Conservation (phyloP, 805 yeast species). For the Scheffersomyces coipomensis region DNA sequence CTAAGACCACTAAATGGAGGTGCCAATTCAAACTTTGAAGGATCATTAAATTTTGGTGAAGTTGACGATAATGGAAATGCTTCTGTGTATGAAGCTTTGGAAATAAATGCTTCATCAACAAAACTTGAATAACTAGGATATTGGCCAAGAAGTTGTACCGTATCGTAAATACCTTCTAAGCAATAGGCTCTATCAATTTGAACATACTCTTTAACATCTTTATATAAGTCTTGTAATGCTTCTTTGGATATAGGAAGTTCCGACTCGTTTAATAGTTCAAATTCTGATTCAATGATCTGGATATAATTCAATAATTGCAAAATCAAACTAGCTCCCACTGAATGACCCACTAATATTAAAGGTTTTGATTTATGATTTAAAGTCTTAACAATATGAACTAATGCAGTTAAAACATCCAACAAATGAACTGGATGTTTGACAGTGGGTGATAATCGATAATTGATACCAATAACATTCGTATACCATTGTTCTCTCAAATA, state of each 20-base stretch:
- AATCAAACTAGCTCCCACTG: slow-evolving; percentile 73
- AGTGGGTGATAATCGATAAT: slow-evolving; percentile 68
- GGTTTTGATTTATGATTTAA: slow-evolving; percentile 5
- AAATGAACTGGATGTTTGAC: slow-evolving; percentile 62
- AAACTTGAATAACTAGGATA: slow-evolving; percentile 60
- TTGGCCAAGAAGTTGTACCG: slow-evolving; percentile 50
- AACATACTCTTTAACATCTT: background rate
- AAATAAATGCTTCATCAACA: slow-evolving; percentile 55
- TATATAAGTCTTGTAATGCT: background rate
- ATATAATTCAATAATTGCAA: slow-evolving; percentile 47
- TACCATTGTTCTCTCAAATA: slow-evolving; percentile 3
- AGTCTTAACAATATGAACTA: slow-evolving; percentile 25
- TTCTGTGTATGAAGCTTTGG: slow-evolving; percentile 13
- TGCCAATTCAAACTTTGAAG: no score
- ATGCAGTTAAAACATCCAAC: slow-evolving; percentile 50
- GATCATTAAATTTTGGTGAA: background rate
- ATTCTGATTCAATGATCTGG: slow-evolving; percentile 16
- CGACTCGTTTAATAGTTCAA: background rate
- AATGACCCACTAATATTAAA: slow-evolving; percentile 59
- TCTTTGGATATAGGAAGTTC: slow-evolving; percentile 2
- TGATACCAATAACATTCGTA: slow-evolving; percentile 33
- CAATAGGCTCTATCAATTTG: slow-evolving; percentile 16
- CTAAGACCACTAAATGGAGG: no score
- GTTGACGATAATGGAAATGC: slow-evolving; percentile 26
- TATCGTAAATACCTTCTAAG: slow-evolving; percentile 71